phyloP scores from a whole-genome alignment of 2,329 filamentous ascomycete species.

The Tolypocladium paradoxum region DNA sequence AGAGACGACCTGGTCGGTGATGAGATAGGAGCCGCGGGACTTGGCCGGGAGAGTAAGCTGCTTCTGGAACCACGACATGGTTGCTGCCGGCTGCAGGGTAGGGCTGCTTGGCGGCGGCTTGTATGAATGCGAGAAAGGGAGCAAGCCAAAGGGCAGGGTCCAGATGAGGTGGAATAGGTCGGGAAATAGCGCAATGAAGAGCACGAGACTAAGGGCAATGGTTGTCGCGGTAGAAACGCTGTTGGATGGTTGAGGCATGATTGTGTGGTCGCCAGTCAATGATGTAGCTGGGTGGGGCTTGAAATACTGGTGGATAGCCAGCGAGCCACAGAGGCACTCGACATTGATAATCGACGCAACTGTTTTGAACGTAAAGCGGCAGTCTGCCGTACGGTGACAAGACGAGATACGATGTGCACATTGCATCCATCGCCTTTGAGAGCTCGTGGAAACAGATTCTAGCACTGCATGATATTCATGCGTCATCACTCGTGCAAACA shows the following conservation, averaged over 20 bases:
- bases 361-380: neutral
- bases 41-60: constrained; percentile 67
- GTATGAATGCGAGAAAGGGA: constrained; percentile 19
- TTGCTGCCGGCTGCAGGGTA: constrained; percentile 16
- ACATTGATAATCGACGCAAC: neutral
- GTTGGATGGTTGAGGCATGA: constrained; percentile 28
- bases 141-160: constrained; percentile 33
- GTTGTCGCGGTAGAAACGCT: constrained; percentile 28
- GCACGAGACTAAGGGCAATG: constrained; percentile 33
- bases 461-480: neutral
- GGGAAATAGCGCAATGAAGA: constrained; percentile 43
- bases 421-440: neutral
- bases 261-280: constrained; percentile 10
- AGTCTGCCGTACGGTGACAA: neutral
- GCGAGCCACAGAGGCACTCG: neutral
- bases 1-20: constrained; percentile 64
- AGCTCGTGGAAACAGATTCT: too few relatives aligned
- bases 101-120: constrained; percentile 13
- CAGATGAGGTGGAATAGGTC: constrained; percentile 40
- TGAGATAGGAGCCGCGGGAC: constrained; percentile 76
- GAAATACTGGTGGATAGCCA: constrained; percentile 10
- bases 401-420: neutral
- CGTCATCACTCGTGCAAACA: neutral
- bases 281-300: constrained; percentile 14
- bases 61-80: constrained; percentile 77